These are phyloP conservation scores for Adiantum capillusveneris DNA, from an alignment of 75 land plant species.

Conservation along the genomic window DNA sequence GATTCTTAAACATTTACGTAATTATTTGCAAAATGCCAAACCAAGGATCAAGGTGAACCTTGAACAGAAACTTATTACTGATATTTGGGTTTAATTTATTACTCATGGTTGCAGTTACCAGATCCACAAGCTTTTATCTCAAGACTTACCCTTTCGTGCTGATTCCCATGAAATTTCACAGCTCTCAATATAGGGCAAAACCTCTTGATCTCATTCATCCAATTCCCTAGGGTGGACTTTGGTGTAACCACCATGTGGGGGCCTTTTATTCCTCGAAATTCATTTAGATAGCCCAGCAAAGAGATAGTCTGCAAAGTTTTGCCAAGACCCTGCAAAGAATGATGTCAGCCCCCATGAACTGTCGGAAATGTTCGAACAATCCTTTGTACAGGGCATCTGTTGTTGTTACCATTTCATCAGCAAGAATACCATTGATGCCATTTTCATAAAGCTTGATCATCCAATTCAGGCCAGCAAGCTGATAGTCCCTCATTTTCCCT, in stretches of 20 bases:
- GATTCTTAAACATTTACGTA: too few species aligned
- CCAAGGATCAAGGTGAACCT: too few species aligned
- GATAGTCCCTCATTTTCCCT: constrained; percentile 98
- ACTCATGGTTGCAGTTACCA: too few species aligned
- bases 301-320: constrained; percentile 98
- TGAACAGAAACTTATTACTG: too few species aligned
- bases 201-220: constrained; percentile 97
- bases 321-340: constrained; percentile 68
- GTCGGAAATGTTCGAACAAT: background rate
- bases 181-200: constrained; percentile 89
- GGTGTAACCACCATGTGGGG: constrained; percentile 99
- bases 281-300: constrained; percentile 82
- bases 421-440: constrained; percentile 99
- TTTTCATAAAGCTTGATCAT: constrained; percentile 93
- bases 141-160: constrained; percentile 77
- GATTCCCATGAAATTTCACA: constrained; percentile 91
- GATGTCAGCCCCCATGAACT: background rate
- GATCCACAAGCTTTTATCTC: too few species aligned
- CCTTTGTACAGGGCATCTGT: too few species aligned
- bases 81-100: too few species aligned
- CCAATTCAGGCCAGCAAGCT: constrained; percentile 98
- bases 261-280: constrained; percentile 92
- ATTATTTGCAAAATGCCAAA: too few species aligned
- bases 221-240: constrained; percentile 96
- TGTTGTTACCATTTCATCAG: constrained; percentile 99